These are phyloP conservation scores for Hypomyces perniciosus DNA, from an alignment of 2,329 filamentous ascomycete species.

Conservation along the genomic window DNA sequence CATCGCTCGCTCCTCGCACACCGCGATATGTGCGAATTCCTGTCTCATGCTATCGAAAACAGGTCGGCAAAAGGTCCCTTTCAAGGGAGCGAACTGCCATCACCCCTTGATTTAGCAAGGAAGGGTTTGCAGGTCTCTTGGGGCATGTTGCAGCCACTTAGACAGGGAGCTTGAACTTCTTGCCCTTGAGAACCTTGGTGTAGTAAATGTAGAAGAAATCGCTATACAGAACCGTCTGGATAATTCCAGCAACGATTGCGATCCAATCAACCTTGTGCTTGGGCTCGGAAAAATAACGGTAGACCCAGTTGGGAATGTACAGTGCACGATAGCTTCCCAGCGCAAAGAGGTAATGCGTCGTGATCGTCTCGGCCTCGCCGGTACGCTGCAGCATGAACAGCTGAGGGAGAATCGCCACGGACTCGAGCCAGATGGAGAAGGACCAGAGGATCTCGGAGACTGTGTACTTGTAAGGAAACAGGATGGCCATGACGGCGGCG, in stretches of 20 bases:
- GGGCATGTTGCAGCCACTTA: constrained; percentile 35
- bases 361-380: constrained; percentile 98
- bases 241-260: constrained; percentile 77
- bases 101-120: constrained; percentile 3
- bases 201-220: constrained; percentile 99
- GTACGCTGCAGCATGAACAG: constrained; percentile 97
- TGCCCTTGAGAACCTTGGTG: constrained; percentile 85
- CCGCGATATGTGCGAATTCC: no score
- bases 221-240: constrained; percentile 93
- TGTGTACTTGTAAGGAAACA: constrained; percentile 83
- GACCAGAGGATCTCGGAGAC: constrained; percentile 88
- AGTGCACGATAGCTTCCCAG: constrained; percentile 85
- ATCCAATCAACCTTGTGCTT: constrained; percentile 75
- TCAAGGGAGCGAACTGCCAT: background rate
- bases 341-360: constrained; percentile 94
- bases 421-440: constrained; percentile 97
- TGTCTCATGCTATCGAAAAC: no score
- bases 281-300: constrained; percentile 71
- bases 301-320: constrained; percentile 99
- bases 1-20: no score
- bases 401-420: constrained; percentile 92
- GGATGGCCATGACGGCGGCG: constrained; percentile 68
- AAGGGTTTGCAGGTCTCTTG: background rate
- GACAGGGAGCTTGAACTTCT: constrained; percentile 81
- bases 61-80: background rate